A percentile compares a stretch with the other conserved stretches of the same genome.
Conservation (phyloP, 768 basidiomycete genomes). For the Myochromella boudieri region DNA sequence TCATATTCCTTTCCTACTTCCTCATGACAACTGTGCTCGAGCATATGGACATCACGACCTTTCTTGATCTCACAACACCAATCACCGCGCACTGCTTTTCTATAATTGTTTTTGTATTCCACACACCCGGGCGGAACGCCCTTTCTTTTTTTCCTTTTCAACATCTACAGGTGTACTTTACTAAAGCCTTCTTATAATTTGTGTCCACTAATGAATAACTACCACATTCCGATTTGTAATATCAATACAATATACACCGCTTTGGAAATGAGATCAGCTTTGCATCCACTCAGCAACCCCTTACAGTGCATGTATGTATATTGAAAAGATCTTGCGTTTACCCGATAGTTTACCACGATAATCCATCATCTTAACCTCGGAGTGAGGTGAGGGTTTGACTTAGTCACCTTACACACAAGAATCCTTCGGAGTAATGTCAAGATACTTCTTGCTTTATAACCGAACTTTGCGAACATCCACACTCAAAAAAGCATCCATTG, state of each 20-base stretch:
- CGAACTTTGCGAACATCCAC: constrained; percentile 11
- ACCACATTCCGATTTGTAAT: no score
- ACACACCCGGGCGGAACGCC: not conserved
- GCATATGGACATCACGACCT: not conserved
- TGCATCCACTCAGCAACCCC: not conserved
- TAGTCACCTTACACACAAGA: not conserved
- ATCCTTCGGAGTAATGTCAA: constrained; percentile 7
- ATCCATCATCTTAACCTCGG: constrained; percentile 4
- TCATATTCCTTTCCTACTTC: constrained; percentile 7
- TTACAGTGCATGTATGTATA: not conserved
- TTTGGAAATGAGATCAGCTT: no score
- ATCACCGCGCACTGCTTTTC: not conserved
- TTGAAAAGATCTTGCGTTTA: not conserved
- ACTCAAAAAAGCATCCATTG: constrained; percentile 4
- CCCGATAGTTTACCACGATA: not conserved
- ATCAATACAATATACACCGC: no score
- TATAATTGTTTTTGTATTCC: no score
- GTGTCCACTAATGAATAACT: no score
- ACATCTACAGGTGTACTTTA: no score
- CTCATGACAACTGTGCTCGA: not conserved
- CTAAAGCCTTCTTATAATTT: no score
- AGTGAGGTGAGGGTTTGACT: constrained; percentile 4
- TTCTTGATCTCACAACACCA: not conserved
- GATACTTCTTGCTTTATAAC: constrained; percentile 16
- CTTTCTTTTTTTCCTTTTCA: no score